Evolutionary conservation across 495 filamentous ascomycete genomes (phyloP).

Genomic region (Xylaria acuta): DNA sequence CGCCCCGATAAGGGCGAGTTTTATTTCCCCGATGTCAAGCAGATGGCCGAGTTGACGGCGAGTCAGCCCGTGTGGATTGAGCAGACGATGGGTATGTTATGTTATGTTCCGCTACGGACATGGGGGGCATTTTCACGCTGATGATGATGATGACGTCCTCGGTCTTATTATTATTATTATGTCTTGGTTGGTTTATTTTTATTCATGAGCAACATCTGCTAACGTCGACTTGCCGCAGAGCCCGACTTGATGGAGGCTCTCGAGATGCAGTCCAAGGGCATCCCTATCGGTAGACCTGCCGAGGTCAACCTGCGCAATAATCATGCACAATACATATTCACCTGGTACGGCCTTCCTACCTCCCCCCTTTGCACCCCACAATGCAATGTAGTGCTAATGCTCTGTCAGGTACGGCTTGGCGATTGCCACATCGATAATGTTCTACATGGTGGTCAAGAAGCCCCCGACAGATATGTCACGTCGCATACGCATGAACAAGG

Average conservation of each 20-base stretch:
- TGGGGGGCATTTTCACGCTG: neutral
- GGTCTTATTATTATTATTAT: neutral
- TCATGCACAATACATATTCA: slow-evolving; percentile 97
- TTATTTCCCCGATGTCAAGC: slow-evolving; percentile 90
- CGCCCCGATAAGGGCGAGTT: slow-evolving; percentile 81
- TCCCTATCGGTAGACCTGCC: slow-evolving; percentile 87
- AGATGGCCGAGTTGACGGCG: slow-evolving; percentile 88
- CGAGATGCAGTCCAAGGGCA: slow-evolving; percentile 76
- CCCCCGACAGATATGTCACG: slow-evolving; percentile 74
- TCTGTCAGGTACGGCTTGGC: slow-evolving; percentile 81
- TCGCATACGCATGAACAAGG: slow-evolving; percentile 78
- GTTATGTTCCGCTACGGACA: neutral
- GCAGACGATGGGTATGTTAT: slow-evolving; percentile 84
- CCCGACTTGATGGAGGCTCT: slow-evolving; percentile 76
- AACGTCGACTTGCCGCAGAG: slow-evolving; percentile 53
- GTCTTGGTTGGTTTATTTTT: slow-evolving; percentile 17
- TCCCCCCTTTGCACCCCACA: neutral
- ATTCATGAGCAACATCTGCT: slow-evolving; percentile 24
- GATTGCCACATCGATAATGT: slow-evolving; percentile 88
- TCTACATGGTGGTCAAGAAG: slow-evolving; percentile 90
- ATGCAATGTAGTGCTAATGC: slow-evolving; percentile 25
- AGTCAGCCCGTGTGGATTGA: slow-evolving; percentile 94
- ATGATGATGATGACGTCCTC: too few relatives aligned
- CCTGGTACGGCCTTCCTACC: slow-evolving; percentile 70
- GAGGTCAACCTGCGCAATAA: slow-evolving; percentile 96